Evolutionary conservation across 805 yeast genomes (phyloP).

Genomic region (Candida tallmaniae): DNA sequence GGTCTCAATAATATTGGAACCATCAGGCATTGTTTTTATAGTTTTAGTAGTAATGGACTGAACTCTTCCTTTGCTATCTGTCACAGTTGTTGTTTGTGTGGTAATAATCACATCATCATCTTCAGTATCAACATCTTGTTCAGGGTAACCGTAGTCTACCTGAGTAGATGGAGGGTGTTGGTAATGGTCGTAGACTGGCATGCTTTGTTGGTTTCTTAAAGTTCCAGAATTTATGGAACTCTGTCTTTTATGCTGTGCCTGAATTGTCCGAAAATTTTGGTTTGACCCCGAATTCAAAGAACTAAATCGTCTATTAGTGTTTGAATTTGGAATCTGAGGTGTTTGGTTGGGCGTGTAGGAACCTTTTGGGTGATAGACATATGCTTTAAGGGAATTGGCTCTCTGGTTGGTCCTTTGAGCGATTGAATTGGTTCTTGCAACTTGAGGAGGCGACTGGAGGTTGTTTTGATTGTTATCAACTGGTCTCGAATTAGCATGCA

Average conservation of each 20-base stretch:
- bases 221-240: too few relatives aligned
- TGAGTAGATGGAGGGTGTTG: background rate
- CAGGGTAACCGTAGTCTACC: background rate
- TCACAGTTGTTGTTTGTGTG: conserved; percentile 40
- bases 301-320: conserved; percentile 17
- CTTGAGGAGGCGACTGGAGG: conserved; percentile 4
- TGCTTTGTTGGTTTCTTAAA: too few relatives aligned
- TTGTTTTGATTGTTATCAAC: conserved; percentile 1
- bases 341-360: conserved; percentile 34
- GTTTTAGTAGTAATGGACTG: conserved; percentile 37
- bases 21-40: conserved; percentile 35
- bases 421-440: conserved; percentile 1
- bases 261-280: too few relatives aligned
- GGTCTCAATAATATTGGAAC: conserved; percentile 39
- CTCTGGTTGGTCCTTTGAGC: conserved; percentile 17
- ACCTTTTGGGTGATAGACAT: conserved; percentile 35
- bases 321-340: conserved; percentile 8
- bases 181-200: background rate
- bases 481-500: conserved; percentile 21
- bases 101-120: conserved; percentile 26
- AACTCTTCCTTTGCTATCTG: conserved; percentile 37
- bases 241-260: background rate
- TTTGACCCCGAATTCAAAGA: conserved; percentile 14
- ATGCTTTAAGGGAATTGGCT: conserved; percentile 31
- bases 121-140: conserved; percentile 7